phyloP scores from a whole-genome alignment of 192 early-diverging fungal species.

The Nowakowskiella sp. region DNA sequence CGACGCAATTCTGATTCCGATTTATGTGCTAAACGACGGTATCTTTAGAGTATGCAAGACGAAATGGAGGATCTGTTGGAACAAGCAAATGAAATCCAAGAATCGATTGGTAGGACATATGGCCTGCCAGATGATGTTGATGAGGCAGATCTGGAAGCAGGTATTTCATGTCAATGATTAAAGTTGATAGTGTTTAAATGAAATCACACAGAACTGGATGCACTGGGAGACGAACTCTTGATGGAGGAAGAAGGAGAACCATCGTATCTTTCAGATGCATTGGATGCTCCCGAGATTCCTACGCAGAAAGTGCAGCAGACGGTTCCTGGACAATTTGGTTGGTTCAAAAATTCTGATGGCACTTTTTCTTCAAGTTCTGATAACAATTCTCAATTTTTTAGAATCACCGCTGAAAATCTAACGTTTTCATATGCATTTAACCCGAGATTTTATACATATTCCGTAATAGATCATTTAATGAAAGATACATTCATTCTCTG shows the following conservation, averaged over 20 bases:
- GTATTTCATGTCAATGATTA: slow-evolving; percentile 24
- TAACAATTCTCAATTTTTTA: no score
- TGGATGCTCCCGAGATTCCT: slow-evolving; percentile 1
- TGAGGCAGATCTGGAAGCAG: slow-evolving; percentile 94
- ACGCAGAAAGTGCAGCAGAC: no score
- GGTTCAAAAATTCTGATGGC: no score
- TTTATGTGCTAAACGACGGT: background rate
- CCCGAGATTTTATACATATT: no score
- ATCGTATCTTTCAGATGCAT: slow-evolving; percentile 69
- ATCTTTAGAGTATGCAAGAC: slow-evolving; percentile 75
- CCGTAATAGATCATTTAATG: no score
- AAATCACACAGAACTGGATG: slow-evolving; percentile 71
- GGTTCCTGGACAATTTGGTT: no score
- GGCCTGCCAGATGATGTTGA: slow-evolving; percentile 91
- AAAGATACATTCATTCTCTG: no score
- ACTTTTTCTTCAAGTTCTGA: no score
- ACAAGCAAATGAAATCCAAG: slow-evolving; percentile 95
- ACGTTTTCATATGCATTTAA: no score
- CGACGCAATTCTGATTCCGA: background rate
- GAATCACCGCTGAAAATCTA: no score
- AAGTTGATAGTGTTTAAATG: background rate
- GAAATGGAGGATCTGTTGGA: slow-evolving; percentile 98
- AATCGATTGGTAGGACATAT: slow-evolving; percentile 86
- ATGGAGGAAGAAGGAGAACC: slow-evolving; percentile 76
- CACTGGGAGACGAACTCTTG: slow-evolving; percentile 83